Percentiles rank a stretch among this genome's conserved stretches.
phyloP scores from a whole-genome alignment of 2,329 filamentous ascomycete species.

The Cladosporium sp. region DNA sequence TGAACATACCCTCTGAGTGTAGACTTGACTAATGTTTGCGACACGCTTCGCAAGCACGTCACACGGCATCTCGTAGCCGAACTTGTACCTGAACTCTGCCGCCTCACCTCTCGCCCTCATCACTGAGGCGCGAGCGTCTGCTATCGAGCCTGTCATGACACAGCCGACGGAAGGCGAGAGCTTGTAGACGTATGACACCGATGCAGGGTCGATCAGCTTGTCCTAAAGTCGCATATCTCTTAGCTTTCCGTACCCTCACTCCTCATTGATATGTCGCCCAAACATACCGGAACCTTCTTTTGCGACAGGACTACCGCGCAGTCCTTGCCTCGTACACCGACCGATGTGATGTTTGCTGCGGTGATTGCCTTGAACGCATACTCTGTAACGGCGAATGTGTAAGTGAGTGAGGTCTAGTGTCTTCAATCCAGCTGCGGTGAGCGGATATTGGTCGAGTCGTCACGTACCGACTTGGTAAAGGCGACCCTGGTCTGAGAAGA shows the following conservation, averaged over 20 bases:
- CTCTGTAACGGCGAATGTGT: constrained; percentile 58
- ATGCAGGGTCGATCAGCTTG: constrained; percentile 97
- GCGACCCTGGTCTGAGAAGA: constrained; percentile 98
- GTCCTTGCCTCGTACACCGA: constrained; percentile 93
- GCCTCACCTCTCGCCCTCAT: constrained; percentile 93
- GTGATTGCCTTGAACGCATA: constrained; percentile 99
- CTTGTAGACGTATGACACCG: constrained; percentile 96
- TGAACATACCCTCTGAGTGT: constrained; percentile 81
- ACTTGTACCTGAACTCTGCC: constrained; percentile 98
- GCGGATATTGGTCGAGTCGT: constrained; percentile 2
- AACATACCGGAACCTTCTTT: constrained; percentile 95
- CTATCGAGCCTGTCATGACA: constrained; percentile 98
- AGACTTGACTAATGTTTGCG: constrained; percentile 99
- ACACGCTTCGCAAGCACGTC: constrained; percentile 94
- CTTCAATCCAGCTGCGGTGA: constrained; percentile 6
- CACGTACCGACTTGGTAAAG: constrained; percentile 98
- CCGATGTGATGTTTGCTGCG: constrained; percentile 96
- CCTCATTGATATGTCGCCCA: background rate
- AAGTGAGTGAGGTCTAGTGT: constrained; percentile 20
- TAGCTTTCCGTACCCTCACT: constrained; percentile 20
- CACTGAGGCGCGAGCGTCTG: constrained; percentile 90
- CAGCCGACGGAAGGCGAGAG: constrained; percentile 95
- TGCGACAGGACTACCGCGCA: constrained; percentile 96
- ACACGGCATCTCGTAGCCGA: constrained; percentile 98
- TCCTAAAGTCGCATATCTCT: constrained; percentile 61